phyloP scores from a whole-genome alignment of 2,329 filamentous ascomycete genomes.

The Beauveria varroae region DNA sequence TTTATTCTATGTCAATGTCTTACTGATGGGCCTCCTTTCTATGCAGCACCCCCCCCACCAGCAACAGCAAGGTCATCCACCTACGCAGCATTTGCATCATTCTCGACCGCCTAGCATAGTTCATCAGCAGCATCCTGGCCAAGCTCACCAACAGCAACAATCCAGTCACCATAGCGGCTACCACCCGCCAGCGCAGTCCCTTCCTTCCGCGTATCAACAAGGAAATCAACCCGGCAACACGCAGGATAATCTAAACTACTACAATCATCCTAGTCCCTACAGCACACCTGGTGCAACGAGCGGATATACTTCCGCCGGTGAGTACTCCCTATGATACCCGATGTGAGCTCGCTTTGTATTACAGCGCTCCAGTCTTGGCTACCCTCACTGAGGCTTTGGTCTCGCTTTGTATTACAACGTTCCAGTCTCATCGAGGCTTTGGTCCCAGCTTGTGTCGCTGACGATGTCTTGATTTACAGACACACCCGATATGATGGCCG shows the following conservation, averaged over 20 bases:
- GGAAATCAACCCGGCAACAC: constrained; percentile 53
- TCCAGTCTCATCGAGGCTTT: background rate
- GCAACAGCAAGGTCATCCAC: constrained; percentile 58
- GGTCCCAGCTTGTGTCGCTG: constrained; percentile 2
- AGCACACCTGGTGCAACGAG: constrained; percentile 73
- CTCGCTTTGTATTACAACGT: background rate
- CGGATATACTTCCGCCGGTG: constrained; percentile 83
- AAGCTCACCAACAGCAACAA: constrained; percentile 50
- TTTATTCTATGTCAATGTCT: constrained; percentile 24
- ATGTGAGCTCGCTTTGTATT: background rate
- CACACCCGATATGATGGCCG: constrained; percentile 61
- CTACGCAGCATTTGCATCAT: constrained; percentile 60
- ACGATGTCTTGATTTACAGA: constrained; percentile 28
- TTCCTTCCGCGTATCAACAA: constrained; percentile 61
- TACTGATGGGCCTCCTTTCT: constrained; percentile 54
- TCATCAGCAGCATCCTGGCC: constrained; percentile 64
- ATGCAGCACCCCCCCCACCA: constrained; percentile 73
- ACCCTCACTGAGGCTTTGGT: background rate
- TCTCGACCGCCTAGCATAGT: constrained; percentile 65
- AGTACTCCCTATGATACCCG: constrained; percentile 29
- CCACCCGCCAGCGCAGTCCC: constrained; percentile 53
- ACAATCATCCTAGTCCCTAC: constrained; percentile 74
- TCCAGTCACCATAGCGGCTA: constrained; percentile 58
- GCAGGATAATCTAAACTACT: constrained; percentile 64
- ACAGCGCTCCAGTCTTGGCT: background rate